Conservation (phyloP, 352 stramenopile species). For the Globisporangium heterothallicum region DNA sequence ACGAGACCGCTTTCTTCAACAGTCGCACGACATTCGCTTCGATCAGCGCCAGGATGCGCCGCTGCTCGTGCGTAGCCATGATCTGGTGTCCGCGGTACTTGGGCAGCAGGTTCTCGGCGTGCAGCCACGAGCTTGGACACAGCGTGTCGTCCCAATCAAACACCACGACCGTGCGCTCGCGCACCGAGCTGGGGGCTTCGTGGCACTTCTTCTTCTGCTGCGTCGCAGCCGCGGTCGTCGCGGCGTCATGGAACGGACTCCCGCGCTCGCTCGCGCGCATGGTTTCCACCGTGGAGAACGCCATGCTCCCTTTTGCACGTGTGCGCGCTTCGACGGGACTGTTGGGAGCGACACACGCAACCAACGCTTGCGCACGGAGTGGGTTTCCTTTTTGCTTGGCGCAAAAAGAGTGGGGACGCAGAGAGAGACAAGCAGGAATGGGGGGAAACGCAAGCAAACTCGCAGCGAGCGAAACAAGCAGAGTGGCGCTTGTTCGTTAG, state of each 20-base stretch:
- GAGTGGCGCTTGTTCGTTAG: too few species aligned
- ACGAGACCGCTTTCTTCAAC: constrained; percentile 66
- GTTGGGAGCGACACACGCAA: background rate
- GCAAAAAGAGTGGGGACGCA: background rate
- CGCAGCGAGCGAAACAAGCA: too few species aligned
- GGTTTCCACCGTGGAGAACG: constrained; percentile 47
- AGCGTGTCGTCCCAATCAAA: constrained; percentile 89
- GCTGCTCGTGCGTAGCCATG: constrained; percentile 42
- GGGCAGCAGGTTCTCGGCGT: constrained; percentile 71
- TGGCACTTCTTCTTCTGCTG: constrained; percentile 1
- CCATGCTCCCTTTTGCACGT: constrained; percentile 17
- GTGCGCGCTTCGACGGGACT: background rate
- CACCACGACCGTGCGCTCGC: constrained; percentile 77
- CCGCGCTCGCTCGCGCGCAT: constrained; percentile 19
- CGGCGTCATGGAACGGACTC: constrained; percentile 12
- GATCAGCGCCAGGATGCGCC: constrained; percentile 52
- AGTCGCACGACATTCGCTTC: constrained; percentile 57
- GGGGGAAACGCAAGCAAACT: background rate
- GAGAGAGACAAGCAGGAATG: background rate
- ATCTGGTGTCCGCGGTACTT: constrained; percentile 79
- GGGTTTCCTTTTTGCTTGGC: background rate
- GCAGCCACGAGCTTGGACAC: constrained; percentile 81
- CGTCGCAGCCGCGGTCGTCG: background rate
- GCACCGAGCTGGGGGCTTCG: constrained; percentile 28
- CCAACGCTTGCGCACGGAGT: too few species aligned